phyloP scores from a whole-genome alignment of 257 asterid species.

The Nicotiana benthamiana region DNA sequence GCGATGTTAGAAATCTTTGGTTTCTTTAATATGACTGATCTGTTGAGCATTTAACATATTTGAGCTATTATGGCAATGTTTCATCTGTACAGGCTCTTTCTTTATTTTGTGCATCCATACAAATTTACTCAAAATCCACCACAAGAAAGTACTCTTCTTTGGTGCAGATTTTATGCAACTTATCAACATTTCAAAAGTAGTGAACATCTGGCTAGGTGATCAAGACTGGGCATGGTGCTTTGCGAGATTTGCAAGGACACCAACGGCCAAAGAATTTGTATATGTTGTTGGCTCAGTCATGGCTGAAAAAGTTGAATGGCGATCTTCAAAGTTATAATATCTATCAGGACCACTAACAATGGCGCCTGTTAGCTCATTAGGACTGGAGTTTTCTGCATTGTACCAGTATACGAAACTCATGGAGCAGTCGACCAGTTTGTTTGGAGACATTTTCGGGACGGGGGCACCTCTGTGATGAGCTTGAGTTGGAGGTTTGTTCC shows the following conservation, averaged over 20 bases:
- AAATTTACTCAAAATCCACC: too few species aligned
- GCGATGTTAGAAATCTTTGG: background rate
- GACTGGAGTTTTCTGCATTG: constrained; percentile 31
- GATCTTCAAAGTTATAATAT: constrained; percentile 41
- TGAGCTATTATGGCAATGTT: background rate
- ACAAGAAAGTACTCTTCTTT: too few species aligned
- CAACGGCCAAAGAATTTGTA: constrained; percentile 62
- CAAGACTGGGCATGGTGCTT: constrained; percentile 30
- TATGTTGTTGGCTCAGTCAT: constrained; percentile 64
- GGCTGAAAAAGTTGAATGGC: constrained; percentile 45
- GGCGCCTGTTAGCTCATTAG: constrained; percentile 75
- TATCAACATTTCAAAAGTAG: too few species aligned
- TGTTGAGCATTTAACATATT: background rate
- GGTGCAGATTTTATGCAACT: too few species aligned
- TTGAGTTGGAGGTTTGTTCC: constrained; percentile 57
- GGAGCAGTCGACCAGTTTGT: constrained; percentile 26
- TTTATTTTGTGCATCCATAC: too few species aligned
- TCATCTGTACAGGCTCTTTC: too few species aligned
- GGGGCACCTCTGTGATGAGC: constrained; percentile 84
- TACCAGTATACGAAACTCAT: constrained; percentile 54
- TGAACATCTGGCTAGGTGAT: background rate
- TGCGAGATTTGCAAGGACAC: constrained; percentile 73
- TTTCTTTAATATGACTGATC: too few species aligned
- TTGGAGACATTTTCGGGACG: constrained; percentile 32
- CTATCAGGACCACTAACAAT: constrained; percentile 69